Evolutionary conservation across 23 red algal species (phyloP).

Genomic region (Chondrus crispus): DNA sequence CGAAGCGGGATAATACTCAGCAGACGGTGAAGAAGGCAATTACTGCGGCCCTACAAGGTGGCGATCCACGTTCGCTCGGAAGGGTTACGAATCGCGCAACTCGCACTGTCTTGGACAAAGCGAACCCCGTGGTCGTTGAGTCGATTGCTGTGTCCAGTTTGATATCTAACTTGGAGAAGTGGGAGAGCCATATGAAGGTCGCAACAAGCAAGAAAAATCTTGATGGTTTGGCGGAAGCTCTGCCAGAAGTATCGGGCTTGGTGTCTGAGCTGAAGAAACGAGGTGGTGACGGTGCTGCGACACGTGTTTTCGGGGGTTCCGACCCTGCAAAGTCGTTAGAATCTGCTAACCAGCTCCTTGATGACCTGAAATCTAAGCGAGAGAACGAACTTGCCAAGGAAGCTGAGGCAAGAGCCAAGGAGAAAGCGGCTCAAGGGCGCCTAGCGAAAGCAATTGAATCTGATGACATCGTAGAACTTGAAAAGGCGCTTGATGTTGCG

Average conservation of each 20-base stretch:
- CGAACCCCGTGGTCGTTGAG: constrained; percentile 27
- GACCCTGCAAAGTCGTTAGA: background rate
- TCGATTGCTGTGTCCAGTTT: background rate
- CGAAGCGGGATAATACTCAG: constrained; percentile 43
- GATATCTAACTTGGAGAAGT: constrained; percentile 35
- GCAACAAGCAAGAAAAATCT: background rate
- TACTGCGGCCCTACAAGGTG: constrained; percentile 40
- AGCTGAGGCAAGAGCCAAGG: background rate
- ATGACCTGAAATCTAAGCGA: background rate
- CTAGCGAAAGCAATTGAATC: constrained; percentile 35
- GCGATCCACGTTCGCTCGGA: constrained; percentile 44
- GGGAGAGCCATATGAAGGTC: background rate
- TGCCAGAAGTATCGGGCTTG: background rate
- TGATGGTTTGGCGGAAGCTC: constrained; percentile 16
- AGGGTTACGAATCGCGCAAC: constrained; percentile 29
- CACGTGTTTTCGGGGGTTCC: constrained; percentile 9
- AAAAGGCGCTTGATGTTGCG: background rate
- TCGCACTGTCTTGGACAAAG: constrained; percentile 33
- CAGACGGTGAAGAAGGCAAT: constrained; percentile 57
- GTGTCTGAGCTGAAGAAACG: background rate
- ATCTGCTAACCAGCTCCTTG: background rate
- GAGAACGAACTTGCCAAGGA: background rate
- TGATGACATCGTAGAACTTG: constrained; percentile 4
- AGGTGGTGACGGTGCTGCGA: constrained; percentile 2
- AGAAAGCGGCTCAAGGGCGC: constrained; percentile 5